Base-by-base conservation (phyloP, 2,329 filamentous ascomycete species). In the Penicillium sp. region DNA sequence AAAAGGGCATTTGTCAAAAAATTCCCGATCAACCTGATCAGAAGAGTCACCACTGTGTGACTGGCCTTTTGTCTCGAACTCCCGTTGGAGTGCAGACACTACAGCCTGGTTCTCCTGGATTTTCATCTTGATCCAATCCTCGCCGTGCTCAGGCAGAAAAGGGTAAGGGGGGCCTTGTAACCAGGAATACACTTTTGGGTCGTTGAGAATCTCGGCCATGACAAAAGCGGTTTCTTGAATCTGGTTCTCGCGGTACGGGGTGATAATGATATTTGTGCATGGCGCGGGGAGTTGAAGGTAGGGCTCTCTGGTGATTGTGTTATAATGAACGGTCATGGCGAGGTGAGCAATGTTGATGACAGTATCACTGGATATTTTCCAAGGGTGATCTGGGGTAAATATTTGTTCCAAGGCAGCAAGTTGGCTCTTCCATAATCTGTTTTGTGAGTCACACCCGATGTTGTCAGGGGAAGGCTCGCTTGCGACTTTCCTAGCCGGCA, bases 131-230 rank as follows among this genome's bases (percentile, higher is more conserved):
- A 58, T 16, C 47, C 59, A 66, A 10, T 44, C 43, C 6, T 55
- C 48, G 3, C 59, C 68, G 47, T 68, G 34, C 24, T 60, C 54
- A 6, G 16, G 51, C 2, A 56, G 49, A 29, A 67, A 71, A 0
- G 69, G 69, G 47, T 62, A 66, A 1, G 69, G 69, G 5, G 65
- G 60, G 2, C 50, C 43, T 18, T 58, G 53, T 24, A 72, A 63
- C 31, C 50, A 61, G n/a, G 47, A 39, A 36, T 65, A 65, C 1
- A 71, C 57, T 0, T 21, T 34, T 5, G 63, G 60, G 22, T 70
- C 59, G 40, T 72, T 72, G 16, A 72, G 57, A 1, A 60, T 52
- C 7, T 39, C 21, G 5, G 49, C 31, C 43, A 58, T 43, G 2
- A 9, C 54, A 22, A 55, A 11, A n/a, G 49, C 24, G 3, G 49